phyloP scores from a whole-genome alignment of 192 early-diverging fungal genomes.

The Coemansia sp. region DNA sequence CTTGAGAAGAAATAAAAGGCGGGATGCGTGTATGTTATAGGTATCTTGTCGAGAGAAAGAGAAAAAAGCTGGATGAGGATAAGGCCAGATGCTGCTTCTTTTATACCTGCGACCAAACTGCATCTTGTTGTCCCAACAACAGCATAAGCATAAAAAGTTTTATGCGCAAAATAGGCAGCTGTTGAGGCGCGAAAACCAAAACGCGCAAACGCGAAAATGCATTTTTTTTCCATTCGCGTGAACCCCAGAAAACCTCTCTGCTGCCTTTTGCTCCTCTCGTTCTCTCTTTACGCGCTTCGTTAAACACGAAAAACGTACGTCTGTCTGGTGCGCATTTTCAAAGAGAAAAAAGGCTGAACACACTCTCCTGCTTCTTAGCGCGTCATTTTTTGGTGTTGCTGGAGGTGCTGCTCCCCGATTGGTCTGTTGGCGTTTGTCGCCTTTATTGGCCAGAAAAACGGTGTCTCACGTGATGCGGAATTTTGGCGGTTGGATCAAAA shows the following conservation, averaged over 20 bases:
- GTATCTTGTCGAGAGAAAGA: background rate
- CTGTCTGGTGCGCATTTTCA: too few relatives aligned
- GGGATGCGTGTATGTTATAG: background rate
- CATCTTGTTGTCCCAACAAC: background rate
- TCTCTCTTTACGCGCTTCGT: background rate
- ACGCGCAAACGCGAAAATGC: constrained; percentile 4
- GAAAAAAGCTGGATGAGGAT: background rate
- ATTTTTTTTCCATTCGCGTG: background rate
- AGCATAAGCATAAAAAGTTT: constrained; percentile 1
- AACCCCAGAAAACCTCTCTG: background rate
- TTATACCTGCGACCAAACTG: background rate
- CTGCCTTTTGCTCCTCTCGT: background rate
- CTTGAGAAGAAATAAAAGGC: background rate
- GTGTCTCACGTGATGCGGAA: background rate
- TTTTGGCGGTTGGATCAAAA: too few relatives aligned
- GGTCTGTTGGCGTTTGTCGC: background rate
- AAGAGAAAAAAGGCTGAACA: too few relatives aligned
- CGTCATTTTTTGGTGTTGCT: background rate
- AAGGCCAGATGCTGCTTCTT: background rate
- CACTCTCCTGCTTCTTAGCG: background rate
- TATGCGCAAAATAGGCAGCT: constrained; percentile 6
- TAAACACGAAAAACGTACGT: background rate
- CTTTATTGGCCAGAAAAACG: background rate
- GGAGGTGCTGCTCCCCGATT: background rate
- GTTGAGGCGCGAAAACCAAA: constrained; percentile 18